phyloP scores from a whole-genome alignment of 2,329 filamentous ascomycete species.

The Colletotrichum zoysiae region DNA sequence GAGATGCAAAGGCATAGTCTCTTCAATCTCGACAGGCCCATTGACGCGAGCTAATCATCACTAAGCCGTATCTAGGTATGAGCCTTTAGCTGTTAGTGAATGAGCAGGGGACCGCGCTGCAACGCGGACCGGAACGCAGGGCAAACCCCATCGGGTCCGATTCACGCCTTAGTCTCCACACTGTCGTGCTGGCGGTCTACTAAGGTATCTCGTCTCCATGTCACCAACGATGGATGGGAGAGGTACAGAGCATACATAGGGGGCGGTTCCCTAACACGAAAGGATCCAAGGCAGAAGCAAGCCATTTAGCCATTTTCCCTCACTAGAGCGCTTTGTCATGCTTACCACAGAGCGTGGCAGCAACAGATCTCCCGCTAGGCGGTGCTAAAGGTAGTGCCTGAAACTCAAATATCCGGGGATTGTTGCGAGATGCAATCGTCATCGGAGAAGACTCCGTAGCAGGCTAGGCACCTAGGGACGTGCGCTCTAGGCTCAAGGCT shows the following conservation, averaged over 20 bases:
- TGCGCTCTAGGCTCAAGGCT: neutral
- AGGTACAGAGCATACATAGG: neutral
- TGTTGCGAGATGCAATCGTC: neutral
- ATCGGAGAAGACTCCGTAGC: constrained; percentile 11
- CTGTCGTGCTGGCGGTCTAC: neutral
- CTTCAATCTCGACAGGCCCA: neutral
- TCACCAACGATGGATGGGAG: neutral
- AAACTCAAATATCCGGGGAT: constrained; percentile 11
- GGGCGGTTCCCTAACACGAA: neutral
- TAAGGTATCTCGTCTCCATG: neutral
- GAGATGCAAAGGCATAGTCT: neutral
- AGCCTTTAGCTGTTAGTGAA: neutral
- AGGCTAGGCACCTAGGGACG: neutral
- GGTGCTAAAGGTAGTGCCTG: neutral
- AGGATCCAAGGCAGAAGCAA: neutral
- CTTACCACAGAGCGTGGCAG: constrained; percentile 15
- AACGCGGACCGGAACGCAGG: constrained; percentile 7
- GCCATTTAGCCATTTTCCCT: neutral
- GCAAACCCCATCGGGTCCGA: constrained; percentile 18
- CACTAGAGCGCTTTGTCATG: constrained; percentile 23
- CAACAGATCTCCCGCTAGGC: neutral
- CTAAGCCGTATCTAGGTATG: too few relatives aligned
- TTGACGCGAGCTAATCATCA: neutral
- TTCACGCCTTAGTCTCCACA: constrained; percentile 4
- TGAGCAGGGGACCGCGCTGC: neutral